Evolutionary conservation across 257 asterid species (phyloP), one percentile per base, ranked within the genome.

Genomic region (Primulina eburnea): DNA sequence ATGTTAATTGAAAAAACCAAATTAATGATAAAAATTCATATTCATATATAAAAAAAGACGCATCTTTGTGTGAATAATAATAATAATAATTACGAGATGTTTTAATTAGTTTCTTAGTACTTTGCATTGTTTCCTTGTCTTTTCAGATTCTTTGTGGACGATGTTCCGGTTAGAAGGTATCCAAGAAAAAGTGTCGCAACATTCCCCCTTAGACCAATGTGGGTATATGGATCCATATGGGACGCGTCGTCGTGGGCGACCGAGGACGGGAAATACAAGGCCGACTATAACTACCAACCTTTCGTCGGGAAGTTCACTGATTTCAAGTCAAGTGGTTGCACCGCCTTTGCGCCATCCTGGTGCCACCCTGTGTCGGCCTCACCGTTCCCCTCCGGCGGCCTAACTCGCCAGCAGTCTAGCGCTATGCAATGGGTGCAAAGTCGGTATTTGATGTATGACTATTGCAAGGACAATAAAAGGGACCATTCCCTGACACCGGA

Each of bases 191-290:
- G 81, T 62, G 96, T 86, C 47, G 92, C 85, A 4, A 89, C 96
- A 8, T 92, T 92, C 73, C 97, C 97, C 0, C 16, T 71, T 3
- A 79, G 97, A 78, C 90, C 92, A 5, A 82, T 92, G 95, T 84
- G 79, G 77, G 74, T 79, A 29, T 89, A 91, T 20, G 97, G 96
- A 2, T 89, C 97, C 0, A 82, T 91, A 21, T 91, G 97, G 97
- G 97, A 91, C 70, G 97, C 97, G 12, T 91, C 97, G 0, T 73
- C 96, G 0, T 91, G 97, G 97, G 97, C 97, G 58, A 92, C 97
- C 0, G 97, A 92, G 68, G 71, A 85, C 12, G 97, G 97, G 10
- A 84, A 40, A 73, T 88, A 86, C 86, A 86, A 75, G 60, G 96
- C 93, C 0, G 88, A 92, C 38, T 92, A 90, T 47, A 62, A 3